A percentile compares a stretch with the other conserved stretches of the same genome.
These are phyloP conservation scores for Biancaea sappan DNA, from an alignment of 306 rosid species.

Conservation along the genomic window DNA sequence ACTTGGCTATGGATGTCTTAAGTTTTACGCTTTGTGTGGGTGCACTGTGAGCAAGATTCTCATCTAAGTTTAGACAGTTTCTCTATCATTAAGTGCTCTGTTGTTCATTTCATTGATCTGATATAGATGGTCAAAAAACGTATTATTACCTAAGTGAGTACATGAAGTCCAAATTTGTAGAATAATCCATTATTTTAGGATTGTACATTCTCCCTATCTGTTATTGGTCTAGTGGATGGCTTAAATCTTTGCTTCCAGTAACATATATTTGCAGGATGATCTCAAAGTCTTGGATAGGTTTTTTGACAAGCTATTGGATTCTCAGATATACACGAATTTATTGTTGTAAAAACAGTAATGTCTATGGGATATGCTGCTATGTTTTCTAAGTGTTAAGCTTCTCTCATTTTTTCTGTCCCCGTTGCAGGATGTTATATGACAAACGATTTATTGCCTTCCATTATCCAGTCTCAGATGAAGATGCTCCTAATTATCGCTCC, in stretches of 20 bases:
- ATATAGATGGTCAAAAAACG: not conserved
- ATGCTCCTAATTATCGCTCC: constrained; percentile 92
- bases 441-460: constrained; percentile 92
- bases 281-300: not conserved
- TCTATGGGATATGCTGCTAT: not conserved
- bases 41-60: not conserved
- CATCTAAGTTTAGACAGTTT: not conserved
- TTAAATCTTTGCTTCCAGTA: not conserved
- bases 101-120: not conserved
- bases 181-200: not conserved
- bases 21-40: not conserved
- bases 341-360: not conserved
- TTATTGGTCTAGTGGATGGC: not conserved
- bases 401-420: not conserved
- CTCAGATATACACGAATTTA: not conserved
- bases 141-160: not conserved
- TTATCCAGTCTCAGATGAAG: constrained; percentile 92
- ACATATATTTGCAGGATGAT: not conserved
- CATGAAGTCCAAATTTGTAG: not conserved
- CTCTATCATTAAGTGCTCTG: not conserved
- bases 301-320: not conserved
- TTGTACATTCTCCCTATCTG: not conserved
- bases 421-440: constrained; percentile 87
- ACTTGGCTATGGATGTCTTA: not conserved
- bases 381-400: not conserved